Conservation (phyloP, 2,329 filamentous ascomycete genomes). For the Calonectria crousiana region DNA sequence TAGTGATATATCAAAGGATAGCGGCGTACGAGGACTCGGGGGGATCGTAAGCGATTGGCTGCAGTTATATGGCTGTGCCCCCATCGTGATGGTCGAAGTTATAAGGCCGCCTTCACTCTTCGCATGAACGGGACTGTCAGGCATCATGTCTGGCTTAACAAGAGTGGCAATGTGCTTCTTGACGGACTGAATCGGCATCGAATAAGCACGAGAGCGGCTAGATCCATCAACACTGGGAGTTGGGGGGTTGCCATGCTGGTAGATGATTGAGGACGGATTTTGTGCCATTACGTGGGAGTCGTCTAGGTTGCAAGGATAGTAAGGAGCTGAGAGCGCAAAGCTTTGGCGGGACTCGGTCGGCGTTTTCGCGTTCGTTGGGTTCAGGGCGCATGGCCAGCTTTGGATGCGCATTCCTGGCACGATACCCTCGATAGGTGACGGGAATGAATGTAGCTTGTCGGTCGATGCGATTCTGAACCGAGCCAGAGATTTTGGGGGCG, state of each 20-base stretch:
- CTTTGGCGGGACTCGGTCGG: background rate
- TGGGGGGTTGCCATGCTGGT: background rate
- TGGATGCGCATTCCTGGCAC: background rate
- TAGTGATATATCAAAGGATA: constrained; percentile 4
- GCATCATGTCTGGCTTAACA: background rate
- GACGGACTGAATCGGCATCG: background rate
- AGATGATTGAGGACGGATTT: background rate
- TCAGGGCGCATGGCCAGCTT: background rate
- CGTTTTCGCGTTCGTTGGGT: too few species aligned
- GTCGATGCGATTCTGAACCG: background rate
- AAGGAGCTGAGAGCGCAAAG: background rate
- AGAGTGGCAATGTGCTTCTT: background rate
- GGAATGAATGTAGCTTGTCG: background rate
- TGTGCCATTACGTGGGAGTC: background rate
- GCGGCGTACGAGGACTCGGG: background rate
- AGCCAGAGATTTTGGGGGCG: background rate
- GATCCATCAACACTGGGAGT: background rate
- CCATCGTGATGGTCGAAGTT: background rate
- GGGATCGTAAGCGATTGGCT: background rate
- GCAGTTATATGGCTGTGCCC: background rate
- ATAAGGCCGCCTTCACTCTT: background rate
- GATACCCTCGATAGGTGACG: background rate
- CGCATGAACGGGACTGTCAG: background rate
- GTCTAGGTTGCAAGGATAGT: background rate
- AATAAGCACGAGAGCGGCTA: background rate